Conservation (phyloP, 1,284 basidiomycete genomes). For the Apiotrichum siamense region DNA sequence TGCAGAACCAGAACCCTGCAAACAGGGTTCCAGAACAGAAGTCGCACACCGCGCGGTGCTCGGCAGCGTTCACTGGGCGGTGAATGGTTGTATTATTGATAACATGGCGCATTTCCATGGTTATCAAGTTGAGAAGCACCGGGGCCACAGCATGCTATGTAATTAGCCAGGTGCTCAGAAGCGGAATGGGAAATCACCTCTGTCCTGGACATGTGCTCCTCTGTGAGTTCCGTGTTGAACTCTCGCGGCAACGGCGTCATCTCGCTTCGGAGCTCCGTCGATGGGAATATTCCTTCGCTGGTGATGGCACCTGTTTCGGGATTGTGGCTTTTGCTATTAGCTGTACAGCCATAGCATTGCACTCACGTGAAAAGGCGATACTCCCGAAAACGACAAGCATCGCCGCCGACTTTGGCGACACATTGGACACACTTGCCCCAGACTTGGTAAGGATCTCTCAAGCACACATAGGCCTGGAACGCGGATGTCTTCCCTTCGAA, state of each 20-base stretch:
- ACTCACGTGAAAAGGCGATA: slow-evolving; percentile 41
- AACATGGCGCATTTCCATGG: slow-evolving; percentile 64
- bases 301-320: slow-evolving; percentile 33
- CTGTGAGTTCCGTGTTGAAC: slow-evolving; percentile 36
- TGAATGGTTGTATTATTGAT: slow-evolving; percentile 59
- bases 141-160: slow-evolving; percentile 56
- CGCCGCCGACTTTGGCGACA: slow-evolving; percentile 35
- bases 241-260: slow-evolving; percentile 30
- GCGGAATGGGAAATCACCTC: no score
- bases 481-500: no score
- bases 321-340: slow-evolving; percentile 27
- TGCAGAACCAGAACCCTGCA: slow-evolving; percentile 80
- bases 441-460: slow-evolving; percentile 29
- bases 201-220: slow-evolving; percentile 26
- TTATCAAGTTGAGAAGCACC: slow-evolving; percentile 62
- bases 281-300: slow-evolving; percentile 35
- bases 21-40: slow-evolving; percentile 90
- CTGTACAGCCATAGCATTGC: not conserved
- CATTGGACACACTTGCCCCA: slow-evolving; percentile 44
- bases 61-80: slow-evolving; percentile 62
- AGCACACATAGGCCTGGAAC: slow-evolving; percentile 31
- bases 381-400: slow-evolving; percentile 41
- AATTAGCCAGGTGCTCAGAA: not conserved
- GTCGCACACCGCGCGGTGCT: slow-evolving; percentile 77
- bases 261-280: slow-evolving; percentile 23